Percentiles rank a stretch among this genome's conserved stretches.
These are phyloP conservation scores for Coemansia pectinata DNA, from an alignment of 192 early-diverging fungal genomes.

Conservation along the genomic window DNA sequence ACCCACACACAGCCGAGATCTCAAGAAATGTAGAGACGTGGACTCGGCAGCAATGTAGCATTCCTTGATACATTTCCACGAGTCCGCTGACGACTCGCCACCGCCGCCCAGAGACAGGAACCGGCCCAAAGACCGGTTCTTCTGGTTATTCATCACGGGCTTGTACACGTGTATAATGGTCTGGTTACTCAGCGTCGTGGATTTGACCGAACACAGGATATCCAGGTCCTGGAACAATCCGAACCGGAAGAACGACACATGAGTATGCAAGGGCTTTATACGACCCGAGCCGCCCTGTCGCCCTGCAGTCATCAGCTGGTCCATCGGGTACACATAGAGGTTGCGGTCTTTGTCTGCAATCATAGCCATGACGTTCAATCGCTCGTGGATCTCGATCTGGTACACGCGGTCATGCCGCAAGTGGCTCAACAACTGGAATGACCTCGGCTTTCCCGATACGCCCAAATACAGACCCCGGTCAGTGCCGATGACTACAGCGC, in stretches of 20 bases:
- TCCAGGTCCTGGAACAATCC: conserved; percentile 62
- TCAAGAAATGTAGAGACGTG: conserved; percentile 81
- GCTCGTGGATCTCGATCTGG: conserved; percentile 86
- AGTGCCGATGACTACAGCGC: conserved; percentile 75
- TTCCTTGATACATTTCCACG: conserved; percentile 68
- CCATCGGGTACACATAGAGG: conserved; percentile 59
- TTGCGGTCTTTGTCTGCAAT: conserved; percentile 72
- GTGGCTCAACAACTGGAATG: conserved; percentile 59
- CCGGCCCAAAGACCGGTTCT: conserved; percentile 50
- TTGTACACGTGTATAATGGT: conserved; percentile 78
- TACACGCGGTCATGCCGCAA: conserved; percentile 71
- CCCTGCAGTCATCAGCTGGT: conserved; percentile 49
- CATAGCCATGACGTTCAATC: conserved; percentile 77
- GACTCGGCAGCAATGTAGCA: conserved; percentile 93
- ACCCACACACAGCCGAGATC: conserved; percentile 84
- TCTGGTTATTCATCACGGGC: conserved; percentile 59
- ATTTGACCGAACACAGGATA: conserved; percentile 70
- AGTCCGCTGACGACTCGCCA: conserved; percentile 42
- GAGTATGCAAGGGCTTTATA: conserved; percentile 59
- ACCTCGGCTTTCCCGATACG: conserved; percentile 58
- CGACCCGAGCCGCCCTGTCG: conserved; percentile 15
- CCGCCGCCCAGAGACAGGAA: conserved; percentile 39
- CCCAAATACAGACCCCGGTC: conserved; percentile 84
- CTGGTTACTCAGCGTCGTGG: conserved; percentile 67
- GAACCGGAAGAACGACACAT: conserved; percentile 74